phyloP scores from a whole-genome alignment of 306 rosid species.

The Hippophae tibetana region DNA sequence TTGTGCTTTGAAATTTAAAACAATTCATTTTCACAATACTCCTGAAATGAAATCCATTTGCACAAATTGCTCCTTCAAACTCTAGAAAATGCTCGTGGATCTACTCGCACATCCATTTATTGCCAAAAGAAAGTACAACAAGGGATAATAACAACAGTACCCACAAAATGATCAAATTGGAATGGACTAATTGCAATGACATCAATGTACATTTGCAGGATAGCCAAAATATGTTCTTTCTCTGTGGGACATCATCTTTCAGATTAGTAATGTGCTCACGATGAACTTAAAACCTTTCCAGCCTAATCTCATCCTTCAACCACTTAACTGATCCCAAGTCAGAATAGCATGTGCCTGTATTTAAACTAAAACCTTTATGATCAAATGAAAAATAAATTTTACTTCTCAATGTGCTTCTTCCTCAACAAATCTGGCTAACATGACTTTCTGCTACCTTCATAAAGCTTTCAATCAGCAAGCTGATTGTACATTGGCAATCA shows the following conservation, averaged over 20 bases:
- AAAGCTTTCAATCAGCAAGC: no score
- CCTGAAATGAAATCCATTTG: not conserved
- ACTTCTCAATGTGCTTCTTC: no score
- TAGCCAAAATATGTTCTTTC: no score
- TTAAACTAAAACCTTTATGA: not conserved
- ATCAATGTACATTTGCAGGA: no score
- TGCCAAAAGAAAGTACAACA: not conserved
- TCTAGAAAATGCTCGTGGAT: not conserved
- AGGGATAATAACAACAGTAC: not conserved
- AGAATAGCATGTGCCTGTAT: no score
- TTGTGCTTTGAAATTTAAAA: not conserved
- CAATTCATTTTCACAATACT: not conserved
- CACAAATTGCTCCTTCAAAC: not conserved
- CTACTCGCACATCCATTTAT: not conserved
- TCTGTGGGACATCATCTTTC: not conserved
- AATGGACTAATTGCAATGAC: no score
- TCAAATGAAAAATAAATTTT: not conserved
- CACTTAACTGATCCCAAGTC: not conserved
- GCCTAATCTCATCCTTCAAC: not conserved
- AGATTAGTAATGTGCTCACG: not conserved
- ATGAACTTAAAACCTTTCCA: not conserved
- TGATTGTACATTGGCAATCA: no score
- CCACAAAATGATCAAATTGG: not conserved
- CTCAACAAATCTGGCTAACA: no score
- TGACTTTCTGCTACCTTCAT: no score